Base-by-base conservation (phyloP, 2,329 filamentous ascomycete genomes). In the Fusarium sp. region DNA sequence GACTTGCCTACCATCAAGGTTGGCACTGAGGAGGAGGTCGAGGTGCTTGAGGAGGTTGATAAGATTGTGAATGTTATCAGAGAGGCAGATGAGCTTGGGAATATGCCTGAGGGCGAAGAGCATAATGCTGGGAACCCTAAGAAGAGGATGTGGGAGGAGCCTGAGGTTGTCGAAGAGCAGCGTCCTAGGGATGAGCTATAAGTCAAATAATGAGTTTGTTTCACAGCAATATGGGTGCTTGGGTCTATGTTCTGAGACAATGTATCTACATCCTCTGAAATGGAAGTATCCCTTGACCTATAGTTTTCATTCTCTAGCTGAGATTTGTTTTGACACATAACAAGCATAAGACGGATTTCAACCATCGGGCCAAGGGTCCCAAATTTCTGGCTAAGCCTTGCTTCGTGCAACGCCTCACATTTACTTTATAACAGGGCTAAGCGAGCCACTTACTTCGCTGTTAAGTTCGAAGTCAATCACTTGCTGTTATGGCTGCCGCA, bases 1-100 rank as follows among this genome's bases (percentile, higher is more conserved):
- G 78, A 78, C 24, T 72, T 85, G 74, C 86, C 79, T 73, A 90
- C 78, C 75, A 83, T 76, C 68, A 83, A 77, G 77, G 87, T 80
- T 65, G 72, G 69, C 40, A 73, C 67, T 8, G 71, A 63, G 36
- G 65, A 62, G 20, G 65, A 77, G 23, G 73, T 71, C 12, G 81
- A 82, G 9, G 73, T 87, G 69, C 74, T 84, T 9, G 85, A 87
- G 34, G 76, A 86, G 63, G 80, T 92, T 20, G 84, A 83, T 34
- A 83, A 81, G 72, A 83, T 88, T 43, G 81, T 89, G 45, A 82
- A 85, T 28, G 77, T 78, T 20, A 81, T 81, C 5, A 75, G 83
- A 12, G 73, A 76, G 42, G 67, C 73, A 12, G 74, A 75, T 42
- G 71, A 73, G 51, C 56, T 73, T 21, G 74, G 64, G 0, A 68